phyloP scores from a whole-genome alignment of 2,329 filamentous ascomycete species.

The Thermothelomyces thermophilus region DNA sequence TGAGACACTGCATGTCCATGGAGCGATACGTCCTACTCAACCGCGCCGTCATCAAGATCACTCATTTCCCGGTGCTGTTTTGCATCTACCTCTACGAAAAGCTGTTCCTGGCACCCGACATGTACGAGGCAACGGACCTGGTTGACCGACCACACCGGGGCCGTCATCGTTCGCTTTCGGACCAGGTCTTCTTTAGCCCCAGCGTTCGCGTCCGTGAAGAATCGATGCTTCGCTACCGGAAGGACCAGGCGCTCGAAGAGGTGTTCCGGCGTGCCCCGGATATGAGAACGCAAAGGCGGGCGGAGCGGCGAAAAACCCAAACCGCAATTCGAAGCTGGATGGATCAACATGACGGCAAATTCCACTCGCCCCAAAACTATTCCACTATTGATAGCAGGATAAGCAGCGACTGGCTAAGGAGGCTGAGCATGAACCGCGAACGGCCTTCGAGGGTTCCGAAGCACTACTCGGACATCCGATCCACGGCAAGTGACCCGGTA shows the following conservation, averaged over 20 bases:
- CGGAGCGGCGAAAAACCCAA: slow-evolving; percentile 65
- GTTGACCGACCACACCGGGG: slow-evolving; percentile 61
- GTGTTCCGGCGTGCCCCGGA: slow-evolving; percentile 75
- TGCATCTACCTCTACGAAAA: slow-evolving; percentile 84
- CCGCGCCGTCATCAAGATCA: slow-evolving; percentile 83
- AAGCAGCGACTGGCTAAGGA: slow-evolving; percentile 42
- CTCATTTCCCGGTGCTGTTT: slow-evolving; percentile 82
- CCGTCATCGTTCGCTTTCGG: slow-evolving; percentile 47
- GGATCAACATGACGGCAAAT: slow-evolving; percentile 58
- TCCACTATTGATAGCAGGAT: slow-evolving; percentile 41
- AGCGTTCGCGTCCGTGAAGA: slow-evolving; percentile 69
- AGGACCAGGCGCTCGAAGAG: slow-evolving; percentile 84
- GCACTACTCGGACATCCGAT: slow-evolving; percentile 50
- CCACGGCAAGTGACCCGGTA: slow-evolving; percentile 57
- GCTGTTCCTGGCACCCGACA: slow-evolving; percentile 63
- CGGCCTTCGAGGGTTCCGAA: slow-evolving; percentile 39
- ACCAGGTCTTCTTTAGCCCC: slow-evolving; percentile 66
- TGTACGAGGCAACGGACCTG: slow-evolving; percentile 78
- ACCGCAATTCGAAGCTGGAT: slow-evolving; percentile 88
- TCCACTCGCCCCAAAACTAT: slow-evolving; percentile 41
- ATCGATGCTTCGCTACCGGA: slow-evolving; percentile 80
- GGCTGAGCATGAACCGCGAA: slow-evolving; percentile 49
- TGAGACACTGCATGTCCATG: slow-evolving; percentile 74
- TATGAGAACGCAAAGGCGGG: slow-evolving; percentile 52
- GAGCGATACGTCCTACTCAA: slow-evolving; percentile 79